A percentile compares a stretch with the other conserved stretches of the same genome.
Conservation (phyloP, 805 yeast genomes). For the Lachancea mirantina region DNA sequence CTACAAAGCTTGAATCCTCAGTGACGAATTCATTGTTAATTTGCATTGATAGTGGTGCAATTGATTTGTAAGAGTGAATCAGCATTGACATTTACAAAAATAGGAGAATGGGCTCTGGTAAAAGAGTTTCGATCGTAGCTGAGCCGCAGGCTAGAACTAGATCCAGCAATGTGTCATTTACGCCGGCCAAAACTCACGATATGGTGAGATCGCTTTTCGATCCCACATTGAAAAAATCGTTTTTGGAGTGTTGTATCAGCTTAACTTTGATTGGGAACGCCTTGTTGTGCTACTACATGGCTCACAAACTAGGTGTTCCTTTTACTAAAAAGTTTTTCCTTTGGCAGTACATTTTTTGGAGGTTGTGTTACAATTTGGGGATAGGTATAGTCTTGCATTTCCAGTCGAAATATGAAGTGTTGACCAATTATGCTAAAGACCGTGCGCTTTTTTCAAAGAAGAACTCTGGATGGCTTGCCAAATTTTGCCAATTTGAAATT, state of each 20-base stretch:
- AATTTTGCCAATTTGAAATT: slow-evolving; percentile 40
- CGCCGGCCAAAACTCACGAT: slow-evolving; percentile 56
- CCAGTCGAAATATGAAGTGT: slow-evolving; percentile 52
- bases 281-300: slow-evolving; percentile 27
- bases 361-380: slow-evolving; percentile 71
- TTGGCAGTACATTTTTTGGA: slow-evolving; percentile 61
- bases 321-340: slow-evolving; percentile 37
- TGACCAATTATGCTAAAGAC: slow-evolving; percentile 47
- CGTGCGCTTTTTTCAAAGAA: slow-evolving; percentile 40
- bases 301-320: slow-evolving; percentile 14
- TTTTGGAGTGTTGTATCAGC: slow-evolving; percentile 56
- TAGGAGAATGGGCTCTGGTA: neutral
- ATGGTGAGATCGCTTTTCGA: slow-evolving; percentile 78
- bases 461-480: slow-evolving; percentile 31
- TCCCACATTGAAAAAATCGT: slow-evolving; percentile 63
- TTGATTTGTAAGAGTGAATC: no score
- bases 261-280: slow-evolving; percentile 34
- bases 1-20: no score
- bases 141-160: slow-evolving; percentile 22
- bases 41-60: no score
- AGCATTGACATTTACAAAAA: no score
- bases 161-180: slow-evolving; percentile 28
- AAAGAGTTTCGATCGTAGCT: neutral
- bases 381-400: slow-evolving; percentile 60
- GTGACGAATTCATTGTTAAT: no score